Evolutionary conservation across 202 grass and related monocot genomes (phyloP).

Genomic region (Musa balbisiana): DNA sequence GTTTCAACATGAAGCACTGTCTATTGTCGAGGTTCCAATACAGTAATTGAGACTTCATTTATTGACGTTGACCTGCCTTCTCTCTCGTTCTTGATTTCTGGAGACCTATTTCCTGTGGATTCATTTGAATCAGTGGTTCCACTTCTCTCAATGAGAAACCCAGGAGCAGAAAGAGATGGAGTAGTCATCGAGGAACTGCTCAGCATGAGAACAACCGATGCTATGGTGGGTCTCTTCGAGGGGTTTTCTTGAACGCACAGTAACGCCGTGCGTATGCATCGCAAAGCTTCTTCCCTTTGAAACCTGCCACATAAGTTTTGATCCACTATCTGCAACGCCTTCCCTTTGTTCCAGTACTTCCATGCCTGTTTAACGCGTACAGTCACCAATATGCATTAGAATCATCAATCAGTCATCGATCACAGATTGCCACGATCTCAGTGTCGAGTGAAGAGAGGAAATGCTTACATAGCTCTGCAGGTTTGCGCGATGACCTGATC

Average conservation of each 20-base stretch:
- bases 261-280: not conserved
- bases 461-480: constrained; percentile 7
- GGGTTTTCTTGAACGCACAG: not conserved
- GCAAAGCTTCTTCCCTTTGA: not conserved
- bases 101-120: not conserved
- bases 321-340: not conserved
- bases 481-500: not conserved
- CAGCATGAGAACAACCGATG: not conserved
- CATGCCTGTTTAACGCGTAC: not conserved
- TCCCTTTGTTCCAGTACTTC: not conserved
- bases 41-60: not conserved
- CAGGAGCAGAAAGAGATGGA: not conserved
- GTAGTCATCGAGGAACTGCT: not conserved
- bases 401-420: not conserved
- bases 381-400: not conserved
- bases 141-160: not conserved
- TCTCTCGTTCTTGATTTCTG: not conserved
- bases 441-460: not conserved
- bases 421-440: too few species aligned
- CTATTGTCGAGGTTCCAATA: not conserved
- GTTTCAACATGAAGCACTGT: too few species aligned
- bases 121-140: not conserved
- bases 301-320: not conserved
- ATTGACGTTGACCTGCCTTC: not conserved
- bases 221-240: not conserved